Conservation (phyloP, 2,329 filamentous ascomycete genomes). For the Lomentospora prolificans region DNA sequence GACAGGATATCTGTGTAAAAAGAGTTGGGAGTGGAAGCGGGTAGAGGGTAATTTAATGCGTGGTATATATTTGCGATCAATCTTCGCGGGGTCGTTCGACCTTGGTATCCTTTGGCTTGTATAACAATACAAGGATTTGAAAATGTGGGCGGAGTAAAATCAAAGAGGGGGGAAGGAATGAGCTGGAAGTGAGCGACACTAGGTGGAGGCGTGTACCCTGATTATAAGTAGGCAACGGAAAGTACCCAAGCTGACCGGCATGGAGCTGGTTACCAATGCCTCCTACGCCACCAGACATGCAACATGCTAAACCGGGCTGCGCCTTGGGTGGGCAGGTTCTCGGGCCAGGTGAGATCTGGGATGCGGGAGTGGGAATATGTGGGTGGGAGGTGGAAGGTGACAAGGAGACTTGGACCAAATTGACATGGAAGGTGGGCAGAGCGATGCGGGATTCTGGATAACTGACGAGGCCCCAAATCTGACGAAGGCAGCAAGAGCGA, state of each 20-base stretch:
- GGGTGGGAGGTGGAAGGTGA: not conserved
- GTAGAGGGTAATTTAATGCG: not conserved
- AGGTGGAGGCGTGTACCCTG: not conserved
- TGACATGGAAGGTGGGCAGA: not conserved
- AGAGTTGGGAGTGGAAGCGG: not conserved
- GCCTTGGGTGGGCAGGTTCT: not conserved
- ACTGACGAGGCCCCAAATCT: not conserved
- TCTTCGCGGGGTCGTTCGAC: not conserved
- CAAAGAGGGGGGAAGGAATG: slow-evolving; percentile 2
- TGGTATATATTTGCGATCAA: not conserved
- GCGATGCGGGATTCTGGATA: not conserved
- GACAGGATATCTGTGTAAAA: not conserved
- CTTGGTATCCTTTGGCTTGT: not conserved
- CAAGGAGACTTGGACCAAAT: not conserved
- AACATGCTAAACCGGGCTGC: not conserved
- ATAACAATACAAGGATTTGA: not conserved
- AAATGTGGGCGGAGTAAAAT: not conserved
- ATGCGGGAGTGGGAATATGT: not conserved
- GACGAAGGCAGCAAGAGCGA: not conserved
- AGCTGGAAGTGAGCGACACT: not conserved
- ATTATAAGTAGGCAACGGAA: slow-evolving; percentile 2
- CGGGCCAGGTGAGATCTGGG: not conserved
- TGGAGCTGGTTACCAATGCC: not conserved
- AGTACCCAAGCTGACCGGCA: not conserved
- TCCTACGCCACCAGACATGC: not conserved